Percentiles rank a stretch among this genome's conserved stretches.
These are phyloP conservation scores for Nepenthes mirabilis DNA, from an alignment of 148 eudicot genomes.

Conservation along the genomic window DNA sequence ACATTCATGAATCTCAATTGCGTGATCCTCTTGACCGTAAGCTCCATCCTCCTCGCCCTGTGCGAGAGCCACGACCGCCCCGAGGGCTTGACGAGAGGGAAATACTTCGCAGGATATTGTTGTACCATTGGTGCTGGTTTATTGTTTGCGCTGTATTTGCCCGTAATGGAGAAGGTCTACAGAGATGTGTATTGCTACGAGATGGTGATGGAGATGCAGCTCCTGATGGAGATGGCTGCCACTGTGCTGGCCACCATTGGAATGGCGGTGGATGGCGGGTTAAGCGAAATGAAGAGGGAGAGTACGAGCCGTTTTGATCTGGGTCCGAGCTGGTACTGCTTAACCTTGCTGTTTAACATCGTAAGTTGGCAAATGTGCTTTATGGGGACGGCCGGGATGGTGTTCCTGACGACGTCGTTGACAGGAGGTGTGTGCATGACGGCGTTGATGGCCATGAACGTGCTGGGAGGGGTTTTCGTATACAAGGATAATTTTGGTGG, in stretches of 20 bases:
- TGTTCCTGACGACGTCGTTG: constrained; percentile 57
- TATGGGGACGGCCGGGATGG: constrained; percentile 91
- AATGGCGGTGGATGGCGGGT: constrained; percentile 54
- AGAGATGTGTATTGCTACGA: constrained; percentile 47
- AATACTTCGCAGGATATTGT: constrained; percentile 51
- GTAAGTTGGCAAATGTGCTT: constrained; percentile 70
- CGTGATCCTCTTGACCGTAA: constrained; percentile 44
- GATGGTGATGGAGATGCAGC: constrained; percentile 84
- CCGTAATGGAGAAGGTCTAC: constrained; percentile 73
- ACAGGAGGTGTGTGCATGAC: constrained; percentile 71
- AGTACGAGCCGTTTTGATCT: constrained; percentile 23
- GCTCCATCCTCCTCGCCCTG: constrained; percentile 45
- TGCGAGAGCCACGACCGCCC: constrained; percentile 37
- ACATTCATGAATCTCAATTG: constrained; percentile 62
- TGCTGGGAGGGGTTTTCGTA: constrained; percentile 47
- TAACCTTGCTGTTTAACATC: constrained; percentile 24
- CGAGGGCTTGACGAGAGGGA: constrained; percentile 20
- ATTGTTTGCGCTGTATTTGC: constrained; percentile 59
- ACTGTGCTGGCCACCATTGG: constrained; percentile 49
- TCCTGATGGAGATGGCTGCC: constrained; percentile 55
- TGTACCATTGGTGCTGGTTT: constrained; percentile 49
- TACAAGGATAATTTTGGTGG: constrained; percentile 60
- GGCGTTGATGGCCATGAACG: constrained; percentile 49
- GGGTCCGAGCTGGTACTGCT: constrained; percentile 34
- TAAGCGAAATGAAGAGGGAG: constrained; percentile 42